Percentiles rank a stretch among this genome's conserved stretches.
Conservation (phyloP, 805 yeast genomes). For the Candida cerambycidarum region DNA sequence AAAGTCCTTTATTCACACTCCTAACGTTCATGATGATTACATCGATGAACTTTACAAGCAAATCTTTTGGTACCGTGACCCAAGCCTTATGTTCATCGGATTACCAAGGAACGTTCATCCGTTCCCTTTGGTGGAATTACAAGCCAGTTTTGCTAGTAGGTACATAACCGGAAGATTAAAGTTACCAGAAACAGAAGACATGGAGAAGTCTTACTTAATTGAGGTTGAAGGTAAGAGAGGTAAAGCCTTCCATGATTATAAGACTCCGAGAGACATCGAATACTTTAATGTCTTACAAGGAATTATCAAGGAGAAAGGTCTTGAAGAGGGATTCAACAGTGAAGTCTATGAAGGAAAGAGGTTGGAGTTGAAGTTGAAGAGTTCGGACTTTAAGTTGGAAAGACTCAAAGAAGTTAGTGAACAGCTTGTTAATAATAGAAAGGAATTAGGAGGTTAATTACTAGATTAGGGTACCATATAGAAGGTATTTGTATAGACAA, state of each 20-base stretch:
- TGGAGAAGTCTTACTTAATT: slow-evolving; percentile 30
- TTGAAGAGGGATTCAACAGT: slow-evolving; percentile 12
- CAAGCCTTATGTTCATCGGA: slow-evolving; percentile 44
- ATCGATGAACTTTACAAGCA: slow-evolving; percentile 38
- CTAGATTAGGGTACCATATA: too few species aligned
- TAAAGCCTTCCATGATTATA: slow-evolving; percentile 38
- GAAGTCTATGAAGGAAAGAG: slow-evolving; percentile 14
- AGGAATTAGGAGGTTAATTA: too few species aligned
- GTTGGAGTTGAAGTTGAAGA: slow-evolving; percentile 6
- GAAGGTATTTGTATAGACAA: too few species aligned
- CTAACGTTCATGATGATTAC: slow-evolving; percentile 13
- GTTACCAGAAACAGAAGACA: slow-evolving; percentile 40
- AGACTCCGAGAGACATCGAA: slow-evolving; percentile 54
- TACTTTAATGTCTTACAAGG: slow-evolving; percentile 47
- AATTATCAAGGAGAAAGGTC: slow-evolving; percentile 5
- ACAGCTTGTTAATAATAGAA: background rate
- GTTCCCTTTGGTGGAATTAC: slow-evolving; percentile 50
- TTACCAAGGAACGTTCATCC: slow-evolving; percentile 48
- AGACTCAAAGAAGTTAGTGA: slow-evolving; percentile 11
- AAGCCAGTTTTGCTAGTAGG: slow-evolving; percentile 44
- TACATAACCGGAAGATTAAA: slow-evolving; percentile 40
- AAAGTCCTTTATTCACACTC: slow-evolving; percentile 28
- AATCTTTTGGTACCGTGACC: slow-evolving; percentile 46
- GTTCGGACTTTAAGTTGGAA: slow-evolving; percentile 10
- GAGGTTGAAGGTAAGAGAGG: slow-evolving; percentile 28